These are phyloP conservation scores for Knoxdaviesia capensis DNA, from an alignment of 2,329 filamentous ascomycete species.

Conservation along the genomic window DNA sequence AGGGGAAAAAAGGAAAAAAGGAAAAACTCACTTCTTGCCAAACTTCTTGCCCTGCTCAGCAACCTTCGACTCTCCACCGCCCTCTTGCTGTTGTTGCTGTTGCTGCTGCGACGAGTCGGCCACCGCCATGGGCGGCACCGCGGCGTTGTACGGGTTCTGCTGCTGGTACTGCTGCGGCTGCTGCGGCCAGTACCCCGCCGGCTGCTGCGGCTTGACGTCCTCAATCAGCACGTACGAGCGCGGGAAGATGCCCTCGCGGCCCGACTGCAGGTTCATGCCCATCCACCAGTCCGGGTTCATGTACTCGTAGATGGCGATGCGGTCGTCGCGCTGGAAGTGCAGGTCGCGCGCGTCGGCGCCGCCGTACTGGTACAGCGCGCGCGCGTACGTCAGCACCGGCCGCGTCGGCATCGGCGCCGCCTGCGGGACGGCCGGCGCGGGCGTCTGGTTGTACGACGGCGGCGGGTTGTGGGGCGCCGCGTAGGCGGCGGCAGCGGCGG, in stretches of 20 bases:
- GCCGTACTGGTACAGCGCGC: constrained; percentile 67
- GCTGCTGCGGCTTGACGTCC: constrained; percentile 36
- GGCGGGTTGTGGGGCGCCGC: constrained; percentile 16
- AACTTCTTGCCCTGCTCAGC: constrained; percentile 78
- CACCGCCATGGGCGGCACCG: constrained; percentile 58
- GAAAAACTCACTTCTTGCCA: constrained; percentile 50
- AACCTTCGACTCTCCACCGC: constrained; percentile 34
- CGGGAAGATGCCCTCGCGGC: constrained; percentile 85
- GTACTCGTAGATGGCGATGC: constrained; percentile 65
- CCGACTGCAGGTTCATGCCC: constrained; percentile 67
- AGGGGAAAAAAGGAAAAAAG: neutral
- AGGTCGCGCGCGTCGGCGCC: constrained; percentile 67
- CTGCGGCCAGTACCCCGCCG: constrained; percentile 9
- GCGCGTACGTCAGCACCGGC: constrained; percentile 50
- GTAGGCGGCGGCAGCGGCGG: constrained; percentile 12
- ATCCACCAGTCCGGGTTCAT: constrained; percentile 98
- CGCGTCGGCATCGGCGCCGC: constrained; percentile 13
- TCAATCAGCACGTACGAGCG: constrained; percentile 58
- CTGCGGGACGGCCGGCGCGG: constrained; percentile 11
- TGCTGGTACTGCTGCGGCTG: constrained; percentile 12
- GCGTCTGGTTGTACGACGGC: constrained; percentile 30
- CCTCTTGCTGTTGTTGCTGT: constrained; percentile 21
- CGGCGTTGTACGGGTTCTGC: constrained; percentile 42
- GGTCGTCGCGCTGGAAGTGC: constrained; percentile 61
- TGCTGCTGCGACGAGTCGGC: constrained; percentile 20